Evolutionary conservation across 768 basidiomycete genomes (phyloP), one percentile per base, ranked within the genome.

Genomic region (Pleurotus citrinopileatus): DNA sequence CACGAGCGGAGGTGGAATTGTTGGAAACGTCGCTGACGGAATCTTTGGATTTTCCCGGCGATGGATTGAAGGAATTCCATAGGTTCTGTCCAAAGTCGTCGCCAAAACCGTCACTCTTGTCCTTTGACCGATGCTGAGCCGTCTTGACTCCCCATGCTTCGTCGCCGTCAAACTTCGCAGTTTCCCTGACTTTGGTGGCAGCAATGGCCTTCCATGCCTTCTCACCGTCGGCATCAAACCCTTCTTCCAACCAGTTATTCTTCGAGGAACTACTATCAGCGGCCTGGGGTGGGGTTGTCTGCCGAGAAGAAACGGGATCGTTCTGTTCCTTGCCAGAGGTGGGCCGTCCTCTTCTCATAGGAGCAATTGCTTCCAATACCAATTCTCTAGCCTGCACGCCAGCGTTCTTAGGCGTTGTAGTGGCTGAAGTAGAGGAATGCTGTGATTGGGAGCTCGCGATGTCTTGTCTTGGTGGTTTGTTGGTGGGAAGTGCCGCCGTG

Each of bases 361-460:
- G 88, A 27, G 85, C 84, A 53, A 91, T 87, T 10, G 88, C 88
- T 60, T 90, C 89, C 17, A 90, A 73, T 3, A 89, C 87, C 61
- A 83, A 87, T 54, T 91, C 88, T 36, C 87, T 81, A 7, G 86
- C 86, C 60, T 88, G 84, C 26, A 85, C 63, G 23, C 84, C 87
- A 25, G 81, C 75, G 57, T 78, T 79, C 58, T 68, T 72, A 1
- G 34, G 46, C 19, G 42, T 55, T 37, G 56, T 56, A 40, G 65
- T 59, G 58, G 61, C 56, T 58, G 63, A 38, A 12, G 59, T 53
- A 55, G 53, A 13, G 7, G 17, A 17, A 29, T 26, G 12, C 19
- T 15, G 26, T 13, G 29, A 12, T 26, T 42, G 28, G 2, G 28
- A 20, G 17, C 51, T 20, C 9, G 25, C 29, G 12, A 25, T 17